Base-by-base conservation (phyloP, 495 filamentous ascomycete genomes). In the Stereocaulon alpinum region DNA sequence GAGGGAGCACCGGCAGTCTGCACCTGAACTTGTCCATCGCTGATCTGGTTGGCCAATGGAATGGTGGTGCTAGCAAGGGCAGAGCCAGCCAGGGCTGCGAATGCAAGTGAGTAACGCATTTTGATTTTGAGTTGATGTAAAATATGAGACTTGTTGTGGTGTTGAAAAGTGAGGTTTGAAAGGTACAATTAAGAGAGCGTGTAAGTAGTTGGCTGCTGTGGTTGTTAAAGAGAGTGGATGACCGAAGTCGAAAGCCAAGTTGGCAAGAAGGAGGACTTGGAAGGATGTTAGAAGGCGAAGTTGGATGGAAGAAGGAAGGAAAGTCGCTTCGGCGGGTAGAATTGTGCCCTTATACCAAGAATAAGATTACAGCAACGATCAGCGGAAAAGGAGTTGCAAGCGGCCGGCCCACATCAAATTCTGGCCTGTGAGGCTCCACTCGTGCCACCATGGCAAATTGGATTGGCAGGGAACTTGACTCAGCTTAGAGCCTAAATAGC, bases 161-260 rank as follows among this genome's bases (percentile, higher is more conserved):
- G 34, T 6, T 47, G 50, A 65, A 68, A 64, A 56, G 61, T 57
- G 65, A 60, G 53, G 49, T 63, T 40, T 40, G 62, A 65, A 64
- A 42, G 47, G 43, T 40, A 53, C 52, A 58, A 67, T 66, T 68
- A 63, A 77, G 72, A 76, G 74, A 78, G 74, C 65, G 76, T 76
- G 32, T 34, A n/a, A 18, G 43, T 41, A 67, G 65, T 30, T 57
- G 73, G 71, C 69, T 72, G 73, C 66, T 68, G 59, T 47, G 65
- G 56, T 58, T 48, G 32, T 64, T 57, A 61, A 70, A 80, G 77
- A 78, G 77, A 79, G 71, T 68, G 69, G 71, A 71, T 74, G 77
- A 80, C 78, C 77, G 77, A 78, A 76, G 78, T 79, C 77, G 57
- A 59, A 67, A 67, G n/a, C n/a, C n/a, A n/a, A n/a, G 71, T 60